Base-by-base conservation (phyloP, 2,329 filamentous ascomycete species). In the Ophiostoma sp. region DNA sequence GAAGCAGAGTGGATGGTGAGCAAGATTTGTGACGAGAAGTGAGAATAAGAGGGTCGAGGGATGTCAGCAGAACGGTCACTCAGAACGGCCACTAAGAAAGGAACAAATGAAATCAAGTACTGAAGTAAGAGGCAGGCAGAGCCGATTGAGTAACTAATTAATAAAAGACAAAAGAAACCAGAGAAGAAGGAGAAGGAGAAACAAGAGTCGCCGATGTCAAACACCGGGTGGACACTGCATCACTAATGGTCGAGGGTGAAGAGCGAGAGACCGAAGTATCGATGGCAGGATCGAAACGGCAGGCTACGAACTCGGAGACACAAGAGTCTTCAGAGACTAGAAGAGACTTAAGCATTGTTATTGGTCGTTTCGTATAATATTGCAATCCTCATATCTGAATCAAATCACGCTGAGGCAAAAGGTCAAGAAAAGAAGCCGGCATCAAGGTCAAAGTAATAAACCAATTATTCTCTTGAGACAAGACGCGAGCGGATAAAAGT, bases 341-440 rank as follows among this genome's bases (percentile, higher is more conserved):
- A 49, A 52, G 47, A 18, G 18, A 5, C 4, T 52, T 18, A 27
- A 36, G 27, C 27, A 27, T 27, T 27, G 27, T 27, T 27, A 27
- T 27, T 27, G 27, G 27, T 27, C 27, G 27, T 27, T 27, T 27
- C 27, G 27, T 27, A 27, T 27, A 27, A 1, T 27, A 27, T 27
- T 27, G 27, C 27, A 27, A 27, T 27, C 2, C 27, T 27, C 27
- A 27, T 27, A 27, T 27, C 27, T 27, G 27, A 27, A 27, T 27
- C 27, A 27, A 27, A 27, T 27, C 27, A 27, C 27, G 27, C 27
- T 27, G 27, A 27, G 27, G 27, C 27, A 27, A 27, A 27, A 36
- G 49, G 49, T 55, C 18, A 55, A 55, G 49, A 55, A 55, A 55
- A 55, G 49, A 55, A 55, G 49, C 18, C 49, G 49, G 49, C 18